Base-by-base conservation (phyloP, 2,329 filamentous ascomycete species). In the Bertia moriformis region DNA sequence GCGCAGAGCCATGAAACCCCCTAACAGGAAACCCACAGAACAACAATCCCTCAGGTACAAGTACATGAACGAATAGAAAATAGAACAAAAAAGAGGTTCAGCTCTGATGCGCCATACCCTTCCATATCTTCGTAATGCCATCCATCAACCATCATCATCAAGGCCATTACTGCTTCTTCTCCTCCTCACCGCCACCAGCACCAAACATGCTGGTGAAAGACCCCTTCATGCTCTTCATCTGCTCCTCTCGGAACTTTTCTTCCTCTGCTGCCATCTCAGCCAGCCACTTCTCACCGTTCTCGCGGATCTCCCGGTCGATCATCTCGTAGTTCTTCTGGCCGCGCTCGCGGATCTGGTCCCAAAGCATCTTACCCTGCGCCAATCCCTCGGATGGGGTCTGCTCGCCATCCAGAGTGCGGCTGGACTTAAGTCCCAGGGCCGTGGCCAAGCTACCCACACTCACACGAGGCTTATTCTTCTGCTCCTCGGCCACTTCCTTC, bases 231-330 rank as follows among this genome's bases (percentile, higher is more conserved):
- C 73, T 85, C 62, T 82, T 83, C 80, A 93, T 88, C 50, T 82
- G 81, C 61, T 93, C 87, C 53, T 93, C 83, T 59, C 88, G 83
- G 45, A 78, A 70, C 67, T 86, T 88, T 67, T 95, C 89, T 65
- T 88, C 81, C 55, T 84, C 74, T 38, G 79, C 79, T 33, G 83
- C 83, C 68, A 94, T 88, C 59, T 96, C 89, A 66, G 88, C 88
- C 49, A 98, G 68, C 85, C 88, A 95, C 63, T 89, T 86, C 58
- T 89, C 86, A 39, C 88, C 91, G 55, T 96, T 91, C 59, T 93
- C 83, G 37, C 82, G 73, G 50, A 98, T 93, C 63, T 94, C 83
- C 61, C 79, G 80, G 60, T 96, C 89, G 44, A 96, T 71, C 48
- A 79, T 63, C 65, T 93, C 76, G 61, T 96, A 98, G 60, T 88